Conservation (phyloP, 371 early-diverging fungal species). For the Lichtheimia ramosa region DNA sequence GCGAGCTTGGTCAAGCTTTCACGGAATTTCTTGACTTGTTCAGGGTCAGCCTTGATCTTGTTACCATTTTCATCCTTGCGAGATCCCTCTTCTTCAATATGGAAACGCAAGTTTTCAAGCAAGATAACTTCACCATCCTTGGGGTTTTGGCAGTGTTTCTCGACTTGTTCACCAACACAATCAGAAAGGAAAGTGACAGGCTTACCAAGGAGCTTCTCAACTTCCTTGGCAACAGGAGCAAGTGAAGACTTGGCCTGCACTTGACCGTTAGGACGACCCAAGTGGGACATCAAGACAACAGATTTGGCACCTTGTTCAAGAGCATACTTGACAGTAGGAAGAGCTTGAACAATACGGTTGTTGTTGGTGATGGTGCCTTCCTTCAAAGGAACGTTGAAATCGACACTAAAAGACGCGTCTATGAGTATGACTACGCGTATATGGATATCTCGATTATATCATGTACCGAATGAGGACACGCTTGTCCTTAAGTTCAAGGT, state of each 20-base stretch:
- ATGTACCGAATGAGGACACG: slow-evolving; percentile 90
- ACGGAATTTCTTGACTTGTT: slow-evolving; percentile 85
- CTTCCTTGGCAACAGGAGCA: slow-evolving; percentile 89
- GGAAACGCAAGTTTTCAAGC: slow-evolving; percentile 98
- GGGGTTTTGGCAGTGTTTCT: slow-evolving; percentile 77
- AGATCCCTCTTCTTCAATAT: slow-evolving; percentile 98
- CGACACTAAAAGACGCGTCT: slow-evolving; percentile 69
- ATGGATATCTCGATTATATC: background rate
- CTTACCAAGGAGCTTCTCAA: slow-evolving; percentile 77
- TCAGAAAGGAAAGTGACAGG: slow-evolving; percentile 91
- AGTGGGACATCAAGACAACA: slow-evolving; percentile 96
- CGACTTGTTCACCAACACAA: slow-evolving; percentile 92
- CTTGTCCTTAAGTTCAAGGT: slow-evolving; percentile 86
- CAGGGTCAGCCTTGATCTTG: slow-evolving; percentile 88
- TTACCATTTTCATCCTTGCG: slow-evolving; percentile 88
- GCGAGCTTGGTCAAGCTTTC: slow-evolving; percentile 90
- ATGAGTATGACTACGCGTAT: background rate
- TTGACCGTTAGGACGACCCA: slow-evolving; percentile 98
- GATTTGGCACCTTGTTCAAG: slow-evolving; percentile 84
- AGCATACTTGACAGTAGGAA: slow-evolving; percentile 95
- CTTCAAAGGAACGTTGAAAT: slow-evolving; percentile 98
- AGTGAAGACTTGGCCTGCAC: slow-evolving; percentile 87
- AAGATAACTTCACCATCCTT: slow-evolving; percentile 88
- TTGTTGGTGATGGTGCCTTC: slow-evolving; percentile 94
- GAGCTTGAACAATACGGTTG: slow-evolving; percentile 94